Evolutionary conservation across 176 grass and related monocot species (phyloP).

Genomic region (Phragmites australis): DNA sequence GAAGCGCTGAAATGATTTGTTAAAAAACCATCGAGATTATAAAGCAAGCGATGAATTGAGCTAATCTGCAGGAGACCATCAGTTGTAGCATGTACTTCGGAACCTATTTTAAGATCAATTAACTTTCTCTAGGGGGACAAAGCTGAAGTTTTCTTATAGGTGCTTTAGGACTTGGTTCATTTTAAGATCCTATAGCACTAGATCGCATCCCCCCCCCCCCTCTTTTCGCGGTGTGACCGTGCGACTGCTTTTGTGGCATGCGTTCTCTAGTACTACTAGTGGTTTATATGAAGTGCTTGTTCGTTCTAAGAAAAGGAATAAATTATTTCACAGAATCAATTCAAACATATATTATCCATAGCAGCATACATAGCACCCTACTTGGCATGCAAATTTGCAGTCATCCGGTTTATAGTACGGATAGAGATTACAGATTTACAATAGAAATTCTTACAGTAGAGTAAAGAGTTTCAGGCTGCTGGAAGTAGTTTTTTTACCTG

Average conservation of each 20-base stretch:
- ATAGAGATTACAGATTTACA: not conserved
- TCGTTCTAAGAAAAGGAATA: too few species aligned
- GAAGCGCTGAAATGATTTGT: not conserved
- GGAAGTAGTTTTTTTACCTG: conserved; percentile 38
- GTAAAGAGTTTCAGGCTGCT: not conserved
- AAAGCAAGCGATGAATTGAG: not conserved
- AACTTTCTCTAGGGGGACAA: not conserved
- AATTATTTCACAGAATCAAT: too few species aligned
- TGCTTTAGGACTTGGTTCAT: not conserved
- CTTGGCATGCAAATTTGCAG: not conserved
- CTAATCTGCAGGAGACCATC: not conserved
- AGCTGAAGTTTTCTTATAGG: not conserved
- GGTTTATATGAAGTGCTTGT: too few species aligned
- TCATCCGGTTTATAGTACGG: not conserved
- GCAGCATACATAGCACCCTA: not conserved
- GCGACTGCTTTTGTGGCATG: too few species aligned
- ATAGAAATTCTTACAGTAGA: not conserved
- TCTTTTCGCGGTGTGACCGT: not conserved
- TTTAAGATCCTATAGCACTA: not conserved
- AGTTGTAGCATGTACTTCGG: not conserved
- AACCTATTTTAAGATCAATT: not conserved
- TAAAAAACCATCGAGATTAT: not conserved
- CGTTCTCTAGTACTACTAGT: too few species aligned
- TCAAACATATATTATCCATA: too few species aligned
- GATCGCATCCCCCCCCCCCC: not conserved